These are phyloP conservation scores for Flueggea neowawraea DNA, from an alignment of 441 rosid genomes.

Conservation along the genomic window DNA sequence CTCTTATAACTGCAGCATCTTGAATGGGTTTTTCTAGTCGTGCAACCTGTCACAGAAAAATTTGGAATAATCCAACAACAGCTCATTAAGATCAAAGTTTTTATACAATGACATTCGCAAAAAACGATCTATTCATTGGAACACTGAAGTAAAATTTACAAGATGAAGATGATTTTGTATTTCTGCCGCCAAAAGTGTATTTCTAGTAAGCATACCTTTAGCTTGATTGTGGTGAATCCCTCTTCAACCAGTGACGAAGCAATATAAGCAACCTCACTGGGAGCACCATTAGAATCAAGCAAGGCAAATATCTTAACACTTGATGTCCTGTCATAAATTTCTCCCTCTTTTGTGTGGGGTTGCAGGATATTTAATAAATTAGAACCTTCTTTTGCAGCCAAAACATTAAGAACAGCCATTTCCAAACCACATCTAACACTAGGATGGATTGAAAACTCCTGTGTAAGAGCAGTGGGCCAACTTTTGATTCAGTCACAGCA, in stretches of 20 bases:
- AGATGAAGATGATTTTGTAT: background rate
- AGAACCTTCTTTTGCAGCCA: constrained; percentile 60
- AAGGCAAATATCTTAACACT: constrained; percentile 80
- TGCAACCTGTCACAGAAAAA: constrained; percentile 62
- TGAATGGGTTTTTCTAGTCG: constrained; percentile 61
- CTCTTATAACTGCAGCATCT: constrained; percentile 81
- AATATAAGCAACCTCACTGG: constrained; percentile 64
- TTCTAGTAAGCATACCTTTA: constrained; percentile 53
- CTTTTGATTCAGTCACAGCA: background rate
- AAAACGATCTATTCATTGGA: background rate
- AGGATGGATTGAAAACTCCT: constrained; percentile 81
- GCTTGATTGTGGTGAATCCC: constrained; percentile 86
- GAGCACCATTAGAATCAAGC: constrained; percentile 74
- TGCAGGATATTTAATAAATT: constrained; percentile 50
- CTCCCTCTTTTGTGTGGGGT: constrained; percentile 33
- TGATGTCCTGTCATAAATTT: constrained; percentile 33
- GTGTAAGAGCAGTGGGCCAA: constrained; percentile 12
- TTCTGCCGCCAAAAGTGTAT: background rate
- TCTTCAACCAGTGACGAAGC: constrained; percentile 72
- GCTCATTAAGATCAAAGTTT: background rate
- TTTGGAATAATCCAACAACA: constrained; percentile 11
- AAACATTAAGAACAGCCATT: constrained; percentile 85
- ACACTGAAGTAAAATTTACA: constrained; percentile 8
- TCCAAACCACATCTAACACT: constrained; percentile 97
- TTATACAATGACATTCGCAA: background rate